phyloP scores from a whole-genome alignment of 371 early-diverging fungal species.

The Parasitella parasitica region DNA sequence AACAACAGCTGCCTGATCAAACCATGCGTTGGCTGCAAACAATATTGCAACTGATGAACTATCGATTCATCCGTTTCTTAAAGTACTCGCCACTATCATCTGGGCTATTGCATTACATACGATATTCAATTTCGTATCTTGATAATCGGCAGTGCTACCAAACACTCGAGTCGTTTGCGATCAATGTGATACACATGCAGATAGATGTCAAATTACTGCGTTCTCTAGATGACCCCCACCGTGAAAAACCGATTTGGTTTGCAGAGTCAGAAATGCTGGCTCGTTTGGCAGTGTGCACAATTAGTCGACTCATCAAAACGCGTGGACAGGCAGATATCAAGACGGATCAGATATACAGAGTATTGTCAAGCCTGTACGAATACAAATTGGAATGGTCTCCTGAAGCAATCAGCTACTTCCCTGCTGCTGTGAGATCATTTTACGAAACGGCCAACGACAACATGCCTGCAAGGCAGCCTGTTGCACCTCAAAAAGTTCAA shows the following conservation, averaged over 20 bases:
- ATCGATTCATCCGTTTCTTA: conserved; percentile 57
- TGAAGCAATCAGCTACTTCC: conserved; percentile 54
- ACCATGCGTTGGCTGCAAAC: conserved; percentile 77
- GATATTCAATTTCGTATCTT: conserved; percentile 63
- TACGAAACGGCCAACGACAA: conserved; percentile 36
- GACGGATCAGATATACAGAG: conserved; percentile 54
- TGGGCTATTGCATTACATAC: conserved; percentile 61
- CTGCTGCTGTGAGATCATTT: conserved; percentile 54
- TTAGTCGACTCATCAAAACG: conserved; percentile 62
- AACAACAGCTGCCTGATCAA: conserved; percentile 48
- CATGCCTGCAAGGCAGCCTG: conserved; percentile 18
- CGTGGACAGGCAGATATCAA: conserved; percentile 65
- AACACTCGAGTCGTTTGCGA: conserved; percentile 63
- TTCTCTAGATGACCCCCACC: conserved; percentile 58
- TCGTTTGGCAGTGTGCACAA: conserved; percentile 55
- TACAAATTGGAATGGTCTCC: conserved; percentile 60
- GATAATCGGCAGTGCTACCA: conserved; percentile 67
- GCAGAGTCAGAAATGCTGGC: conserved; percentile 68
- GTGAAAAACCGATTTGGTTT: conserved; percentile 67
- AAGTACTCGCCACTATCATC: conserved; percentile 51
- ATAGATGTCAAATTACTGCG: conserved; percentile 59
- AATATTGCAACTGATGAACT: conserved; percentile 74
- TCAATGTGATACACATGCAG: conserved; percentile 63
- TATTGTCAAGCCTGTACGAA: conserved; percentile 54
- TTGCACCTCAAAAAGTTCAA: conserved; percentile 38